Percentiles rank a stretch among this genome's conserved stretches.
Conservation (phyloP, 768 basidiomycete species). For the Tephrocybe rancida region DNA sequence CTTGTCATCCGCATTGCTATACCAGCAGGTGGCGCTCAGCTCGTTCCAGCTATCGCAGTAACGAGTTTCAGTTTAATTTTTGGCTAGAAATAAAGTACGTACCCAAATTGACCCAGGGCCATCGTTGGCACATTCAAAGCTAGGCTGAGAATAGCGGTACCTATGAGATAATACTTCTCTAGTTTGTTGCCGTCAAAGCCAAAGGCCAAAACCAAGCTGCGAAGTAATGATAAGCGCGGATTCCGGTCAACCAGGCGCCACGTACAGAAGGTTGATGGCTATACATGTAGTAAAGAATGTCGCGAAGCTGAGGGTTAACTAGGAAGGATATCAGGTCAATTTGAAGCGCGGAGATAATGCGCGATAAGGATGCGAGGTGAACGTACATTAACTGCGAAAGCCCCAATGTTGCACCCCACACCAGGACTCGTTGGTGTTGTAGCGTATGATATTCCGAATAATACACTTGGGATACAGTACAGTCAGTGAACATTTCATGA, state of each 20-base stretch:
- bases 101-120: constrained; percentile 26
- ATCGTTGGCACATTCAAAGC: constrained; percentile 20
- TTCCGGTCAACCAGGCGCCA: not conserved
- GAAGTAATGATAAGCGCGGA: not conserved
- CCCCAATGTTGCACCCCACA: constrained; percentile 18
- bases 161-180: constrained; percentile 28
- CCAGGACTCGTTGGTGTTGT: constrained; percentile 15
- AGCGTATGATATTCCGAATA: constrained; percentile 19
- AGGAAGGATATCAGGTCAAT: no score
- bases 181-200: constrained; percentile 24
- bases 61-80: no score
- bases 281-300: constrained; percentile 27
- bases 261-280: constrained; percentile 27
- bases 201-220: constrained; percentile 25
- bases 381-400: constrained; percentile 23
- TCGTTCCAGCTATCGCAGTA: constrained; percentile 2
- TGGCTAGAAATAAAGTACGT: no score
- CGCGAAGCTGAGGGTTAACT: constrained; percentile 11
- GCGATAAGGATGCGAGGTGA: not conserved
- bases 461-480: no score
- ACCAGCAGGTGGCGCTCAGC: constrained; percentile 23
- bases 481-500: not conserved
- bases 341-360: not conserved
- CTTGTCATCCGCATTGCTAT: constrained; percentile 14
- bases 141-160: constrained; percentile 15